These are phyloP conservation scores for Dendrobium nobile DNA, from an alignment of 106 monocot genomes.

Conservation along the genomic window DNA sequence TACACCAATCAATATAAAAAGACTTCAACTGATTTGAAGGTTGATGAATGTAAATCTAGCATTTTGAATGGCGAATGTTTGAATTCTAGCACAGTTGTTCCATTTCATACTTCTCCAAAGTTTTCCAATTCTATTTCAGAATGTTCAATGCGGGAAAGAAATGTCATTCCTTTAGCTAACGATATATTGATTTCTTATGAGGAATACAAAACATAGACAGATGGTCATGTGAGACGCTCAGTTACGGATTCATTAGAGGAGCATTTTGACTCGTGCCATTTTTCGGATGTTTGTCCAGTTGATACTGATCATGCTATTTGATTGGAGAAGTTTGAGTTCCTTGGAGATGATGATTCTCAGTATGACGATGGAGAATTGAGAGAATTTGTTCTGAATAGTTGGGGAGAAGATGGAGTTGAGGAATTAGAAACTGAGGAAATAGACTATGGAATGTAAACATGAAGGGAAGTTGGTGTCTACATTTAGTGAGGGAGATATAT, in stretches of 20 bases:
- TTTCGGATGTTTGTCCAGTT: slow-evolving; percentile 29
- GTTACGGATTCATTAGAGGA: slow-evolving; percentile 19
- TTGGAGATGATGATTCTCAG: slow-evolving; percentile 68
- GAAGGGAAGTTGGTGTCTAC: slow-evolving; percentile 2
- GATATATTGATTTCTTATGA: slow-evolving; percentile 8
- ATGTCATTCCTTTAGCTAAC: background rate
- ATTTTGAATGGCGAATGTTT: background rate
- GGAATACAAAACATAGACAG: background rate
- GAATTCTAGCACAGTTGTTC: background rate
- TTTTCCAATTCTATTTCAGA: background rate
- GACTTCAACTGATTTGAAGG: slow-evolving; percentile 5
- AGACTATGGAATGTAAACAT: slow-evolving; percentile 36
- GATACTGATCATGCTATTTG: slow-evolving; percentile 24
- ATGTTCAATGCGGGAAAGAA: background rate
- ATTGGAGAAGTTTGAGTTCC: slow-evolving; percentile 34
- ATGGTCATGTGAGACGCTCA: slow-evolving; percentile 10
- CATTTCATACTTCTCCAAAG: background rate
- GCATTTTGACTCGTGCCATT: slow-evolving; percentile 14
- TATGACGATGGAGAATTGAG: slow-evolving; percentile 97
- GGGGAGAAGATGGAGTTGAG: slow-evolving; percentile 35
- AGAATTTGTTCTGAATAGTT: slow-evolving; percentile 44
- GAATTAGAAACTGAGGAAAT: slow-evolving; percentile 50
- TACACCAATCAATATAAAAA: slow-evolving; percentile 5
- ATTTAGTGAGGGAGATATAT: background rate
- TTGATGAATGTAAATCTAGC: slow-evolving; percentile 7